Base-by-base conservation (phyloP, 192 early-diverging fungal genomes). In the Ambispora gerdemannii region DNA sequence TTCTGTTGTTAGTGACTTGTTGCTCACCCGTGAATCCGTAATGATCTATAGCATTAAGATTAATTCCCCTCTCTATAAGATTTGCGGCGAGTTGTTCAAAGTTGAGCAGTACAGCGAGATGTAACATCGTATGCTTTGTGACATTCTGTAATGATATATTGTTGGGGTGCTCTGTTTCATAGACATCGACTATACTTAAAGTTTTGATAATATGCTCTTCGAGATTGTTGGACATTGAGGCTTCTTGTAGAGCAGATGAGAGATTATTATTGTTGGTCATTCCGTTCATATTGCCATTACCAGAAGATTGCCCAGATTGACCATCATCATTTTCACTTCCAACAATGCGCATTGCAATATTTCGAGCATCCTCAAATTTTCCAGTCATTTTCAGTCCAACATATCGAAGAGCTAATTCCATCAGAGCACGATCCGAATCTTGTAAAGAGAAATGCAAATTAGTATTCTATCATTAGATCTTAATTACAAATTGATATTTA, bases 341-440 rank as follows among this genome's bases (percentile, higher is more conserved):
- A 56, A 89, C 87, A 66, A 88, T 89, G 3, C 80, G 77, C 84
- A 89, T 81, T 15, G 91, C 91, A 59, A 91, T 84, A 43, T 89
- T 78, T 20, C 89, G 78, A 10, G 91, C 89, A 75, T 90, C 86
- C 50, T 91, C 89, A 36, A 93, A 62, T 70, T 87, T 88, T n/a
- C 88, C 92, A 1, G 86, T 88, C 81, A 92, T 89, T 72, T 89
- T 82, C 66, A 97, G 71, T 20, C 95, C 95, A 0, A 95, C 87
- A 0, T 95, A 88, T 56, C 94, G 93, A 58, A 98, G 79, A 3
- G 93, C 90, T 24, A 98, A 83, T 71, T 95, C 94, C 76, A 95
- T 87, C 65, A 98, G 75, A n/a, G 91, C 90, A 47, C 90, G 85
- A 75, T 98, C 95, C 24, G 91, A 84, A 72, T 96, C 89, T 63